phyloP scores from a whole-genome alignment of 1,139 yeast genomes.

The Pneumocystis jirovecii region DNA sequence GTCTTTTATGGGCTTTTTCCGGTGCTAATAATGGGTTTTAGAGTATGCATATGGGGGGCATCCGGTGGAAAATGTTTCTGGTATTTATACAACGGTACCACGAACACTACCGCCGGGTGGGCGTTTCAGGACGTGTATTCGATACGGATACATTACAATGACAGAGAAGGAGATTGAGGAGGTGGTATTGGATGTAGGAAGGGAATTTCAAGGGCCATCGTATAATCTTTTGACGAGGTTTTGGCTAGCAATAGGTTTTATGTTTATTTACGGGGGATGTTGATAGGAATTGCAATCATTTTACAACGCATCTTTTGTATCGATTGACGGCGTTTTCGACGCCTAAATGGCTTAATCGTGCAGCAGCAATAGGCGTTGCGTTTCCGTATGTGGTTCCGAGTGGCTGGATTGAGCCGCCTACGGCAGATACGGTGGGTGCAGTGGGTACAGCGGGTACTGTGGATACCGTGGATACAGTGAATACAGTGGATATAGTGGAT shows the following conservation, averaged over 20 bases:
- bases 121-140: slow-evolving; percentile 3
- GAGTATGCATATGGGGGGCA: slow-evolving; percentile 8
- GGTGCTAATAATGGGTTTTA: too few species aligned
- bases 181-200: not conserved
- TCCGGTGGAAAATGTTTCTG: not conserved
- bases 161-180: not conserved
- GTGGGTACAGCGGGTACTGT: too few species aligned
- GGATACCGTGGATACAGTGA: too few species aligned
- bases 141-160: slow-evolving; percentile 2
- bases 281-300: slow-evolving; percentile 5
- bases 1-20: too few species aligned
- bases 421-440: not conserved
- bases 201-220: slow-evolving; percentile 3
- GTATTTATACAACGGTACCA: slow-evolving; percentile 3
- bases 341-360: slow-evolving; percentile 11
- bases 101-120: not conserved
- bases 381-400: not conserved
- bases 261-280: not conserved
- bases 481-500: too few species aligned
- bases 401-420: not conserved
- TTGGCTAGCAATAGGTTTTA: not conserved
- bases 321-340: not conserved
- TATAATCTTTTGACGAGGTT: slow-evolving; percentile 1
- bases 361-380: slow-evolving; percentile 9
- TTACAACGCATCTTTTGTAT: not conserved